phyloP scores from a whole-genome alignment of 2,329 filamentous ascomycete species.

The Cladosporium sp. region DNA sequence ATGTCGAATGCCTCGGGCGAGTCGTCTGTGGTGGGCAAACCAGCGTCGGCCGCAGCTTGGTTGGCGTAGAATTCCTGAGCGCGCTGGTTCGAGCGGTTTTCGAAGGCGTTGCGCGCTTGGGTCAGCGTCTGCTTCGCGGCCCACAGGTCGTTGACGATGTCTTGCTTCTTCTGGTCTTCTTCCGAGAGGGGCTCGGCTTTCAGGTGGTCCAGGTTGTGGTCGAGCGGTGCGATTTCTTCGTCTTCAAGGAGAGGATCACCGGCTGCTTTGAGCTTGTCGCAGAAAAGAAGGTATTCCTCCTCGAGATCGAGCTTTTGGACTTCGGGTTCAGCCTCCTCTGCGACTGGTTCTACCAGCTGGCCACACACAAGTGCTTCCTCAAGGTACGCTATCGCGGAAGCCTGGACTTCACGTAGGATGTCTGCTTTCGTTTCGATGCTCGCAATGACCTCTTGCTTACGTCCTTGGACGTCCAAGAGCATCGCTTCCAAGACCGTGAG shows the following conservation, averaged over 20 bases:
- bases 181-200: not conserved
- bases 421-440: too few species aligned
- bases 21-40: slow-evolving; percentile 8
- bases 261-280: not conserved
- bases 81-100: slow-evolving; percentile 1
- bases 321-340: too few species aligned
- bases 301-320: slow-evolving; percentile 6
- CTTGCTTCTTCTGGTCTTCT: slow-evolving; percentile 9
- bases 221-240: not conserved
- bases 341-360: too few species aligned
- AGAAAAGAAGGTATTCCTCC: slow-evolving; percentile 11
- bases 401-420: slow-evolving; percentile 3
- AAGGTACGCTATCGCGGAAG: slow-evolving; percentile 1
- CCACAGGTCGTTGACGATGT: slow-evolving; percentile 1
- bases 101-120: slow-evolving; percentile 5
- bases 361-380: slow-evolving; percentile 5
- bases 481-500: too few species aligned
- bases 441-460: too few species aligned
- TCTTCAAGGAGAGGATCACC: not conserved
- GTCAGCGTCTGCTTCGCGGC: not conserved
- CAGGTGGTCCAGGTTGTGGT: slow-evolving; percentile 5
- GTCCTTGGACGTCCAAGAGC: too few species aligned
- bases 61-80: slow-evolving; percentile 7
- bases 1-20: slow-evolving; percentile 14
- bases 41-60: not conserved